Evolutionary conservation across 2,329 filamentous ascomycete species (phyloP).

Genomic region (Epicoccum nigrum): DNA sequence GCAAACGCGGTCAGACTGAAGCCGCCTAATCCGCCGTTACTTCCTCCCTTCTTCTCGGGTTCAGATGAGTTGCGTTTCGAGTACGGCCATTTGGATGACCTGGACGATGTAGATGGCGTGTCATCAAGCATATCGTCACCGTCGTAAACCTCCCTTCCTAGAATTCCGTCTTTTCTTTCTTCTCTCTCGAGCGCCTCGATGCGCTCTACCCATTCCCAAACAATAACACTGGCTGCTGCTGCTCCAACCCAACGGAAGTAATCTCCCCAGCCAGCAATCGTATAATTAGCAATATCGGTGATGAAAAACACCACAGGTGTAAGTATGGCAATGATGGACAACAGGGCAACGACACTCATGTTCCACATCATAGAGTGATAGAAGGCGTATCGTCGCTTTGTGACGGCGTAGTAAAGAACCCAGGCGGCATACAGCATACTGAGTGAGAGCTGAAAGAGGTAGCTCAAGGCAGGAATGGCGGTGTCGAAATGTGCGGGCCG

Average conservation of each 20-base stretch:
- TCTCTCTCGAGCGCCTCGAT: constrained; percentile 92
- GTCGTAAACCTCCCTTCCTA: constrained; percentile 90
- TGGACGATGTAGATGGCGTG: constrained; percentile 61
- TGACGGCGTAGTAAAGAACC: constrained; percentile 92
- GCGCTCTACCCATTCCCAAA: constrained; percentile 97
- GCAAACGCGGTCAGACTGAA: constrained; percentile 29
- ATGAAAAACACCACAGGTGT: constrained; percentile 94
- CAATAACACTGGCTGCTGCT: constrained; percentile 91
- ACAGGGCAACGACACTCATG: constrained; percentile 77
- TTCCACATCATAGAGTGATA: constrained; percentile 91
- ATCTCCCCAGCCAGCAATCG: constrained; percentile 90
- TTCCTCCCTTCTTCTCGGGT: constrained; percentile 32
- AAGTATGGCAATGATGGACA: constrained; percentile 81
- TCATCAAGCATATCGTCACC: constrained; percentile 89
- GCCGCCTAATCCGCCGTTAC: constrained; percentile 30
- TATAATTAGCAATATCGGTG: constrained; percentile 82
- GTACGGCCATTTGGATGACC: constrained; percentile 54
- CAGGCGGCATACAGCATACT: constrained; percentile 89
- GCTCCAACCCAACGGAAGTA: constrained; percentile 97
- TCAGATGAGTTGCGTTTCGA: constrained; percentile 45
- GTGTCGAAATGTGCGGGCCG: constrained; percentile 81
- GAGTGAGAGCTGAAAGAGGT: constrained; percentile 86
- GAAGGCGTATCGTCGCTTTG: constrained; percentile 88
- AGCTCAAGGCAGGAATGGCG: constrained; percentile 87
- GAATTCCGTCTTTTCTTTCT: constrained; percentile 90